Evolutionary conservation across 495 filamentous ascomycete genomes (phyloP), one percentile per base, ranked within the genome.

Genomic region (Jackrogersella minutella): DNA sequence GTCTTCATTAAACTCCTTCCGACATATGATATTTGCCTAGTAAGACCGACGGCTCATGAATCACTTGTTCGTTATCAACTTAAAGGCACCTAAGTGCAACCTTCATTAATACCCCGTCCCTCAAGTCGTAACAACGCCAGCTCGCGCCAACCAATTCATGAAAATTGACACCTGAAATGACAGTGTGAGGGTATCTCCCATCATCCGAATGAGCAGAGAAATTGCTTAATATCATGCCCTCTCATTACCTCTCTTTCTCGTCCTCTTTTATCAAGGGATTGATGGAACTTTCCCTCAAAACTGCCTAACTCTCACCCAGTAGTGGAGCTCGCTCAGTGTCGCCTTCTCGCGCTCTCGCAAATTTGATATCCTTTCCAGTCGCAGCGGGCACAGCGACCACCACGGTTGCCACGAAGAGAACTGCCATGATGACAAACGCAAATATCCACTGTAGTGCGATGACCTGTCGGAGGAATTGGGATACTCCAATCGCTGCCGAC

Each of bases 381-480:
- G 88, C 84, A 56, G 83, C 86, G 5, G 91, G 88, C 22, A 88
- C 75, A 4, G 87, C 88, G 51, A 93, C 80, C 24, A 85, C 77
- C 0, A 89, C 51, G 1, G 89, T 90, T 2, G 81, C 73, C 8
- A 91, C 69, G 70, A 93, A 87, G 51, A 96, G 84, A 36, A 92
- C 73, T 1, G 79, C 86, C 83, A 93, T 93, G 74, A 96, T 89
- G 63, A 86, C 81, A 69, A 96, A 93, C 28, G 92, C 91, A 73
- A 96, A 96, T 75, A 93, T 93, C 93, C 91, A 96, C 79, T 97
- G 93, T 55, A 95, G 78, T 1, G 90, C 87, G 62, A 93, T 82
- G 36, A 86, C 72, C 75, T 91, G 87, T 70, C 84, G 81, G 36
- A 85, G 75, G 76, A 95, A 85, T 74, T 97, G 92, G 13, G 84